Base-by-base conservation (phyloP, 1,284 basidiomycete species). In the Trichosporon asahii region DNA sequence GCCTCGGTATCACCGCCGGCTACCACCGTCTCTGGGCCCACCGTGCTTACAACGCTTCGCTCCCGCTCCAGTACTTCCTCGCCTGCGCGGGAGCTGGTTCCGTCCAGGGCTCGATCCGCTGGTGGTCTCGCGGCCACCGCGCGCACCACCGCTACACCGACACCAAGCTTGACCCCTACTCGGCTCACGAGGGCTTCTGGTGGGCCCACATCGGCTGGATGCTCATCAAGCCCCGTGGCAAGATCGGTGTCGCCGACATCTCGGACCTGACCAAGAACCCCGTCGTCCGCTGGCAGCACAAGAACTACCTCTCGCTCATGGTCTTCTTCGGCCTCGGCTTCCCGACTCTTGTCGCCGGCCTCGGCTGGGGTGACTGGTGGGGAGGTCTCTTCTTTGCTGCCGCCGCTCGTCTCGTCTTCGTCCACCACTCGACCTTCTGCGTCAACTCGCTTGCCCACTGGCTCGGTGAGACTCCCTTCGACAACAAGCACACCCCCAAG, bases 11-110 rank as follows among this genome's bases (percentile, higher is more conserved):
- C 76, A 86, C 85, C 18, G 84, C 84, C 53, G 94, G 94, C 14
- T 97, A 95, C 84, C 94, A 97, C 79, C 89, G 95, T 70, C 87
- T 95, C 0, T 96, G 94, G 93, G 91, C 95, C 3, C 95, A 97
- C 80, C 89, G 94, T 66, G 86, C 91, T 0, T 96, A 95, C 84
- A 96, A 95, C 79, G 94, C 94, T n/a, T 89, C 90, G 0, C 86
- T 85, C 68, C 89, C 91, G 9, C 85, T 95, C 3, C 89, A 95
- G 80, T 94, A 92, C 81, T 84, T 88, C 76, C 88, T 95, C 66
- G 91, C 92, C 9, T 75, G 90, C 23, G 87, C 89, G 12, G 94
- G 94, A 68, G 90, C 92, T 15, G 94, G 93, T 68, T 92, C 94
- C 12, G 91, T 94, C 37, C 88, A 96, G 79, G 94, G 94, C 27